Conservation (phyloP, 768 basidiomycete genomes). For the Hortiboletus campestris region DNA sequence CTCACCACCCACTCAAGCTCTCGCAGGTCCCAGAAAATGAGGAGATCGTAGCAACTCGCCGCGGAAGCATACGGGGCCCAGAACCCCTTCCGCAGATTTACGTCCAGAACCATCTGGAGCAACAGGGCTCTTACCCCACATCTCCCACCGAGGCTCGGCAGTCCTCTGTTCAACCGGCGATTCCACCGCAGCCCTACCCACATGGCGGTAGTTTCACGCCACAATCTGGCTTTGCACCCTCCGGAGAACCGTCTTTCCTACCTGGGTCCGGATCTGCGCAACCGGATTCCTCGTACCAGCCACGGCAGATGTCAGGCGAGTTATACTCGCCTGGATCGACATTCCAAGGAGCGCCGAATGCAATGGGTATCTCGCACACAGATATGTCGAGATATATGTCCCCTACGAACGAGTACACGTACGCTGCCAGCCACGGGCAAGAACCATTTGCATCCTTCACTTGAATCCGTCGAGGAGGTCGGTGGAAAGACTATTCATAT, state of each 20-base stretch:
- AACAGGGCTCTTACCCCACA: constrained; percentile 15
- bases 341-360: constrained; percentile 12
- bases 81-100: constrained; percentile 25
- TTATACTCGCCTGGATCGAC: constrained; percentile 21
- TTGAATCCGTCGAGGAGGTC: constrained; percentile 8
- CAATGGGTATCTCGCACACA: constrained; percentile 14
- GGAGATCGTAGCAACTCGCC: constrained; percentile 23
- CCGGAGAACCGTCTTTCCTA: constrained; percentile 18
- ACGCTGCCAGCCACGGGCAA: constrained; percentile 21
- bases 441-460: constrained; percentile 21
- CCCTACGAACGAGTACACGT: constrained; percentile 22
- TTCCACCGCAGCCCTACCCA: constrained; percentile 20
- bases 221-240: constrained; percentile 8
- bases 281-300: constrained; percentile 12
- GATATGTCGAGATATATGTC: constrained; percentile 18
- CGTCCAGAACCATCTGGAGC: constrained; percentile 16
- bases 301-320: constrained; percentile 4
- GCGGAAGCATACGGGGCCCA: constrained; percentile 24
- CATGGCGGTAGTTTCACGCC: constrained; percentile 13
- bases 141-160: constrained; percentile 17
- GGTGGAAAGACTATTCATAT: background rate
- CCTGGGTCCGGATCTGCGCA: constrained; percentile 12
- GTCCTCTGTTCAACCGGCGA: constrained; percentile 15
- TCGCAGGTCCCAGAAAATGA: constrained; percentile 23
- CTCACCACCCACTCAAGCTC: constrained; percentile 11